Conservation (phyloP, 1,284 basidiomycete species). For the Vanrija sp. region DNA sequence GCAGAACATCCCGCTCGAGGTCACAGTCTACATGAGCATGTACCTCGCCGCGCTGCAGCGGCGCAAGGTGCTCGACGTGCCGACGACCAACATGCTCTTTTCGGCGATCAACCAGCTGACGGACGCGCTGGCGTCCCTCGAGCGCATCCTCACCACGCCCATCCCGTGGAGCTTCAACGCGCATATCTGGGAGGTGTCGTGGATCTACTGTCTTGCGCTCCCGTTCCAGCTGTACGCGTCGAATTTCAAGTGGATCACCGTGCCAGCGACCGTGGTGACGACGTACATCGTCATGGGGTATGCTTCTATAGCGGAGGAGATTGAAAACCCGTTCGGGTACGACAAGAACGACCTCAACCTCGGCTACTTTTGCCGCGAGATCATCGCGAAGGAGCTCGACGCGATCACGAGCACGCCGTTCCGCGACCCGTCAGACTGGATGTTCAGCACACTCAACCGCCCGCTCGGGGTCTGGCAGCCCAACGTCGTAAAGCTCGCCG, state of each 20-base stretch:
- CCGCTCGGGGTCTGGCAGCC: slow-evolving; percentile 16
- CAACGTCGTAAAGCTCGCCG: slow-evolving; percentile 3
- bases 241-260: slow-evolving; percentile 60
- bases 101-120: slow-evolving; percentile 58
- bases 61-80: slow-evolving; percentile 61
- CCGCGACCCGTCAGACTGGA: slow-evolving; percentile 33
- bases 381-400: slow-evolving; percentile 47
- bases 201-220: slow-evolving; percentile 47
- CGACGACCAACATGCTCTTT: slow-evolving; percentile 61
- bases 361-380: slow-evolving; percentile 43
- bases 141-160: slow-evolving; percentile 71
- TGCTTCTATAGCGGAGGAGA: slow-evolving; percentile 36
- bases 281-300: slow-evolving; percentile 49
- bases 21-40: slow-evolving; percentile 67
- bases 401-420: slow-evolving; percentile 42
- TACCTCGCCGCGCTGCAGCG: slow-evolving; percentile 62
- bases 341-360: slow-evolving; percentile 44
- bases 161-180: slow-evolving; percentile 69
- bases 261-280: slow-evolving; percentile 53
- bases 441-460: slow-evolving; percentile 28
- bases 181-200: slow-evolving; percentile 45
- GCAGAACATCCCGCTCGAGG: slow-evolving; percentile 68
- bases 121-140: slow-evolving; percentile 65
- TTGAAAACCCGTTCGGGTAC: slow-evolving; percentile 49
- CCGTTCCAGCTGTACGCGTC: slow-evolving; percentile 66